These are phyloP conservation scores for Fistulina hepatica DNA, from an alignment of 1,284 basidiomycete genomes.

Conservation along the genomic window DNA sequence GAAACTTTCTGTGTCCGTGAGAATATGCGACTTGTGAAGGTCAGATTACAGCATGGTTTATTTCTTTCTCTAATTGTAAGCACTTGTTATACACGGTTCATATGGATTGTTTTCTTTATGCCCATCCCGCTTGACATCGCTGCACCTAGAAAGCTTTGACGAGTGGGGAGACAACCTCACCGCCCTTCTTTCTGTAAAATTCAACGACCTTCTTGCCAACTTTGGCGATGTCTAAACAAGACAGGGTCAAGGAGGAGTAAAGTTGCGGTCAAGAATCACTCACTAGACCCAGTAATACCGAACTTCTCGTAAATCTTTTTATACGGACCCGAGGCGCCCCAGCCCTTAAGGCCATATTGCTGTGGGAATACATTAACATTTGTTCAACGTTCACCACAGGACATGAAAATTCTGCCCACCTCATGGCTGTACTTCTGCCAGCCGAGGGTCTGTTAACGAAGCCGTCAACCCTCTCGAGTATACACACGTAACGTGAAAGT, in stretches of 20 bases:
- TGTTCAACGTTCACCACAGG: neutral
- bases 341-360: constrained; percentile 71
- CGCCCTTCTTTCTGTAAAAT: constrained; percentile 79
- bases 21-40: too few relatives aligned
- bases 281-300: constrained; percentile 72
- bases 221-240: constrained; percentile 54
- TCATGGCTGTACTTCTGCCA: constrained; percentile 87
- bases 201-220: constrained; percentile 78
- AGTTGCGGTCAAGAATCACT: constrained; percentile 20
- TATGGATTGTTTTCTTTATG: neutral
- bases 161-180: constrained; percentile 68
- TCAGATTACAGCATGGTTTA: neutral
- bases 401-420: constrained; percentile 22
- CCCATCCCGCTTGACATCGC: neutral
- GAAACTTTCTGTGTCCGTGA: too few relatives aligned
- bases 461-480: constrained; percentile 2
- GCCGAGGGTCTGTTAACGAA: constrained; percentile 46
- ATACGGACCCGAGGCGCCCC: constrained; percentile 88
- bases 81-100: constrained; percentile 14
- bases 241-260: constrained; percentile 10
- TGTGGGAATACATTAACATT: constrained; percentile 20
- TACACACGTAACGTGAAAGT: neutral
- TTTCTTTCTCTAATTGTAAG: constrained; percentile 6
- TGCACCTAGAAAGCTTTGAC: constrained; percentile 50
- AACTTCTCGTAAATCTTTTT: constrained; percentile 85